Conservation (phyloP, 2,329 filamentous ascomycete genomes). For the Trichoderma endophyticum region DNA sequence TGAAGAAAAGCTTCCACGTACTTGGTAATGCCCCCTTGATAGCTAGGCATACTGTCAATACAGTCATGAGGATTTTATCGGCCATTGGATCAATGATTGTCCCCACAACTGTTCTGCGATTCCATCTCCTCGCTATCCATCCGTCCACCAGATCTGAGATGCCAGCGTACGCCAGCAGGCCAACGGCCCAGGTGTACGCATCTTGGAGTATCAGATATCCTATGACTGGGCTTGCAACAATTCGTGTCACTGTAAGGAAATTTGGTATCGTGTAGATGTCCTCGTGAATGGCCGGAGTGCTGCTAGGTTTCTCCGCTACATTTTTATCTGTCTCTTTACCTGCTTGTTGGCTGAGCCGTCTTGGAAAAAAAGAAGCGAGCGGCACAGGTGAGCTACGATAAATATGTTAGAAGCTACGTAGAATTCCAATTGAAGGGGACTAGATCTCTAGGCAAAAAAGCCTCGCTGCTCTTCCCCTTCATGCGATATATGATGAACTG, state of each 20-base stretch:
- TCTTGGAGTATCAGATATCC: conserved; percentile 87
- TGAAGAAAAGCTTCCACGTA: conserved; percentile 40
- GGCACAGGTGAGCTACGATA: neutral
- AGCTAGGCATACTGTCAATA: conserved; percentile 80
- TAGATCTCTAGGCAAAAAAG: neutral
- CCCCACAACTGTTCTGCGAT: conserved; percentile 88
- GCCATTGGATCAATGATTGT: conserved; percentile 96
- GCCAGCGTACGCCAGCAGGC: conserved; percentile 87
- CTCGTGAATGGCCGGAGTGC: conserved; percentile 54
- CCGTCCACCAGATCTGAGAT: conserved; percentile 91
- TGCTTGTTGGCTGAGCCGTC: conserved; percentile 16
- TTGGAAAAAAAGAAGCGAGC: neutral
- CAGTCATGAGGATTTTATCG: conserved; percentile 94
- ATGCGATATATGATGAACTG: neutral
- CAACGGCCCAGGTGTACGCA: conserved; percentile 72
- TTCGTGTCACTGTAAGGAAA: conserved; percentile 80
- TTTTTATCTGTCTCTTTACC: conserved; percentile 8
- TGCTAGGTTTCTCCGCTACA: neutral
- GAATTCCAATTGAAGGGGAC: neutral
- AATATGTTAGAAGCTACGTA: neutral
- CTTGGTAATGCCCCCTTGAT: conserved; percentile 77
- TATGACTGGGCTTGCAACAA: conserved; percentile 77
- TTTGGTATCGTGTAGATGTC: conserved; percentile 98
- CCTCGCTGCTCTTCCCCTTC: neutral
- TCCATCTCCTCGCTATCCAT: conserved; percentile 85